A percentile compares a stretch with the other conserved stretches of the same genome.
Evolutionary conservation across 352 stramenopile species (phyloP).

Genomic region (Lagenidium sp.): DNA sequence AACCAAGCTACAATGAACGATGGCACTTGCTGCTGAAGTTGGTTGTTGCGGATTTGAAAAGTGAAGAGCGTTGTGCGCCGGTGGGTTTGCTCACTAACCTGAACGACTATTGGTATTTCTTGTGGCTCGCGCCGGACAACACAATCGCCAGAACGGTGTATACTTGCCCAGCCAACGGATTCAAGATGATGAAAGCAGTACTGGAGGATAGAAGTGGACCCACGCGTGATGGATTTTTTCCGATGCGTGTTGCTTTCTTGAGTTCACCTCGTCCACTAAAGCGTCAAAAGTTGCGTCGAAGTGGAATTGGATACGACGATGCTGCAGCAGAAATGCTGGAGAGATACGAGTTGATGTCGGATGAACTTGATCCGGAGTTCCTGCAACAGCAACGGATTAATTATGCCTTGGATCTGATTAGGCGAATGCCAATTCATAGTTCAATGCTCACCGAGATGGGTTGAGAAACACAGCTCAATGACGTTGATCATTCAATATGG

Average conservation of each 20-base stretch:
- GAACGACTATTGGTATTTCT: slow-evolving; percentile 16
- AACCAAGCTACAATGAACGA: slow-evolving; percentile 2
- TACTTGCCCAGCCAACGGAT: slow-evolving; percentile 9
- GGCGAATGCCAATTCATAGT: slow-evolving; percentile 11
- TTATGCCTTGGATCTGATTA: slow-evolving; percentile 10
- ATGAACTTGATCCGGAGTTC: slow-evolving; percentile 9
- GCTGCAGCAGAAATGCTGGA: slow-evolving; percentile 11
- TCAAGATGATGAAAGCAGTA: slow-evolving; percentile 10
- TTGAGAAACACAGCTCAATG: slow-evolving; percentile 1
- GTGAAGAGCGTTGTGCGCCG: slow-evolving; percentile 10
- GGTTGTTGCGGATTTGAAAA: slow-evolving; percentile 12
- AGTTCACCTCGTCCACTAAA: slow-evolving; percentile 6
- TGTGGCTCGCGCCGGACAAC: slow-evolving; percentile 11
- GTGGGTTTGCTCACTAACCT: slow-evolving; percentile 14
- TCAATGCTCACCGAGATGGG: slow-evolving; percentile 6
- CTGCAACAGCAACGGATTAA: slow-evolving; percentile 8
- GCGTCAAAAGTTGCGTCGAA: slow-evolving; percentile 7
- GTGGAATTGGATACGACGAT: slow-evolving; percentile 4
- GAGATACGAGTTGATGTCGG: slow-evolving; percentile 14
- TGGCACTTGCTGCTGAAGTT: slow-evolving; percentile 4
- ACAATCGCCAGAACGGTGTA: slow-evolving; percentile 10
- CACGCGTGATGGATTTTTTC: slow-evolving; percentile 1
- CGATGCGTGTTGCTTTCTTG: slow-evolving; percentile 4
- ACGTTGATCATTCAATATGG: background rate
- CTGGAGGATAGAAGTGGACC: slow-evolving; percentile 4